These are phyloP conservation scores for Saxophila tyrrhenica DNA, from an alignment of 495 filamentous ascomycete genomes.

Conservation along the genomic window DNA sequence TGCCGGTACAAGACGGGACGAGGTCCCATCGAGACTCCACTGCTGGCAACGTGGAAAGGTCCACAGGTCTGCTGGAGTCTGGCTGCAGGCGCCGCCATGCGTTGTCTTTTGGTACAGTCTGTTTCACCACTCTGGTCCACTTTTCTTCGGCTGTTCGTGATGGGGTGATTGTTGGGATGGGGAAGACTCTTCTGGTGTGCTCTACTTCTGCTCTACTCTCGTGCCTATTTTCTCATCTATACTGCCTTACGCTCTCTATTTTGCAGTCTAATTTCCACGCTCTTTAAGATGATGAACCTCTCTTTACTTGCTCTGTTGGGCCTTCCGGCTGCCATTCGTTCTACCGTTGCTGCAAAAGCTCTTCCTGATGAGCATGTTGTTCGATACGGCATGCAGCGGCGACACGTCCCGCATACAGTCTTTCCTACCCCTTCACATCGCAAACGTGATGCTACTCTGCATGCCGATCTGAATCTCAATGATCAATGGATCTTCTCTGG, in stretches of 20 bases:
- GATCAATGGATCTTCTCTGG: neutral
- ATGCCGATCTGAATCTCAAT: neutral
- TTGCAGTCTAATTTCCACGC: too few species aligned
- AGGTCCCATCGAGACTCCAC: too few species aligned
- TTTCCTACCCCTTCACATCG: neutral
- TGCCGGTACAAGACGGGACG: too few species aligned
- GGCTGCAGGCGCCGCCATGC: too few species aligned
- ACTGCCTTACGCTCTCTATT: too few species aligned
- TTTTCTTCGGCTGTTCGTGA: neutral
- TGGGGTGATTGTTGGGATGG: neutral
- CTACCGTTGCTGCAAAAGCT: neutral
- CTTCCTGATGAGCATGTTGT: neutral
- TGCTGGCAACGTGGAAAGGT: too few species aligned
- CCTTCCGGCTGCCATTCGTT: neutral
- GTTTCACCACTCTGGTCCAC: neutral
- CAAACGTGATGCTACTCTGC: neutral
- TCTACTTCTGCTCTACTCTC: neutral
- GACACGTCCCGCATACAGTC: neutral
- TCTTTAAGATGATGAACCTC: neutral
- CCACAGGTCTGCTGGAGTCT: too few species aligned
- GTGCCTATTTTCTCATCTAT: too few species aligned
- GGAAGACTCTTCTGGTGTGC: neutral
- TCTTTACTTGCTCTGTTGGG: neutral
- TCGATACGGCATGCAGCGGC: neutral
- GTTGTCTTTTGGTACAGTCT: neutral